Evolutionary conservation across 2,329 filamentous ascomycete genomes (phyloP).

Genomic region (Lasiodiplodia theobromae): DNA sequence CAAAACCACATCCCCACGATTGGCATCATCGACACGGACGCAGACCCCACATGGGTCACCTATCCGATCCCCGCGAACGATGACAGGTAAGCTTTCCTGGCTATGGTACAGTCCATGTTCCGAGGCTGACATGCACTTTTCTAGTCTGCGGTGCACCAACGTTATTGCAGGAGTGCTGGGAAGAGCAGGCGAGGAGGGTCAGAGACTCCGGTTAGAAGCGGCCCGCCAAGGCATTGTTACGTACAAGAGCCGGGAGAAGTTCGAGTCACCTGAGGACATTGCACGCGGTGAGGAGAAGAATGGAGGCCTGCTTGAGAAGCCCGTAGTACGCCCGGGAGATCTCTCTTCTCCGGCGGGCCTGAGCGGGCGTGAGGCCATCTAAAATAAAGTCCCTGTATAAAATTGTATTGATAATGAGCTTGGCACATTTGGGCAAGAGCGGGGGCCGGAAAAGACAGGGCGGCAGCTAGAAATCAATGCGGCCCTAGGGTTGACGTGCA

Average conservation of each 20-base stretch:
- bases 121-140: conserved; percentile 34
- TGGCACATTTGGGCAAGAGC: not conserved
- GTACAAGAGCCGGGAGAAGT: conserved; percentile 53
- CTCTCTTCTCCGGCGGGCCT: conserved; percentile 4
- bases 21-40: conserved; percentile 92
- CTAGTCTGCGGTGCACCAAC: conserved; percentile 79
- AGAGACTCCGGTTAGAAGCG: conserved; percentile 68
- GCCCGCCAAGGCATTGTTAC: conserved; percentile 69
- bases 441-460: not conserved
- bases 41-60: conserved; percentile 90
- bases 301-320: not conserved
- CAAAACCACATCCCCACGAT: conserved; percentile 90
- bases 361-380: conserved; percentile 4
- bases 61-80: conserved; percentile 98
- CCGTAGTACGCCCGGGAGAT: conserved; percentile 4
- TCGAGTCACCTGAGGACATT: conserved; percentile 31
- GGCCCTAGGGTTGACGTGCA: not conserved
- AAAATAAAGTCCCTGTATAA: conserved; percentile 6
- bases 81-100: conserved; percentile 68
- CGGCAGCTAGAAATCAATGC: not conserved
- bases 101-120: not conserved
- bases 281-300: not conserved
- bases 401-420: conserved; percentile 19
- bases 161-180: conserved; percentile 87
- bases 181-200: conserved; percentile 80